phyloP scores from a whole-genome alignment of 768 basidiomycete species.

The Lentinula raphanica region DNA sequence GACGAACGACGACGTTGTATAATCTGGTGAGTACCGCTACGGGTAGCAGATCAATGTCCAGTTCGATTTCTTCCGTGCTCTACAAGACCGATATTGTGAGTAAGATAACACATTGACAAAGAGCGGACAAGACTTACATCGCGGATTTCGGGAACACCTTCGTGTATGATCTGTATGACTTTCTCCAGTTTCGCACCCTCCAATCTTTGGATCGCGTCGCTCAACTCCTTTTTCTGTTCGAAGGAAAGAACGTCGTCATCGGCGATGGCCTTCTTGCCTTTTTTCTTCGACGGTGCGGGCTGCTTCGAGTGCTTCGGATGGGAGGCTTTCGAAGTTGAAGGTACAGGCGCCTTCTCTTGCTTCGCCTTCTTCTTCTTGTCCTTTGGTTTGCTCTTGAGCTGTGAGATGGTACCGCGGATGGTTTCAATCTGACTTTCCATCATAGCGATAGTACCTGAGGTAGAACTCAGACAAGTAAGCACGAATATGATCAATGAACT shows the following conservation, averaged over 20 bases:
- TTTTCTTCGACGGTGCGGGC: constrained; percentile 39
- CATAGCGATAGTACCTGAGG: constrained; percentile 60
- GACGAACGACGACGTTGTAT: constrained; percentile 91
- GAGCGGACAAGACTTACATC: constrained; percentile 54
- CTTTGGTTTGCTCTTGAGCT: constrained; percentile 54
- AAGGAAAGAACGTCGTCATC: constrained; percentile 84
- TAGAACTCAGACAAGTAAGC: constrained; percentile 16
- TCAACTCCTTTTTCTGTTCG: constrained; percentile 97
- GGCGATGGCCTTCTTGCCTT: constrained; percentile 58
- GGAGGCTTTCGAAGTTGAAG: constrained; percentile 61
- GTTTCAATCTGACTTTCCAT: constrained; percentile 82
- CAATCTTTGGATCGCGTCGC: constrained; percentile 85
- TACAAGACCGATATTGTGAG: constrained; percentile 25
- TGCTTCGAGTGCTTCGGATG: constrained; percentile 41
- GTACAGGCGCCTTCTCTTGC: constrained; percentile 45
- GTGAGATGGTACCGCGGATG: constrained; percentile 65
- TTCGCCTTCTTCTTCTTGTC: constrained; percentile 73
- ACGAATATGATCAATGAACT: constrained; percentile 22
- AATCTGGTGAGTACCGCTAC: constrained; percentile 83
- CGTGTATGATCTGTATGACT: constrained; percentile 93
- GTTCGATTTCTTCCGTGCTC: constrained; percentile 97
- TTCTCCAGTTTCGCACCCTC: constrained; percentile 81
- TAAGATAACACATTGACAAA: constrained; percentile 11
- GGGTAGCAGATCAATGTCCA: constrained; percentile 93
- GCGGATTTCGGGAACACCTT: constrained; percentile 88